Evolutionary conservation across 2,329 filamentous ascomycete species (phyloP).

Genomic region (Ploettnerulaceae sp.): DNA sequence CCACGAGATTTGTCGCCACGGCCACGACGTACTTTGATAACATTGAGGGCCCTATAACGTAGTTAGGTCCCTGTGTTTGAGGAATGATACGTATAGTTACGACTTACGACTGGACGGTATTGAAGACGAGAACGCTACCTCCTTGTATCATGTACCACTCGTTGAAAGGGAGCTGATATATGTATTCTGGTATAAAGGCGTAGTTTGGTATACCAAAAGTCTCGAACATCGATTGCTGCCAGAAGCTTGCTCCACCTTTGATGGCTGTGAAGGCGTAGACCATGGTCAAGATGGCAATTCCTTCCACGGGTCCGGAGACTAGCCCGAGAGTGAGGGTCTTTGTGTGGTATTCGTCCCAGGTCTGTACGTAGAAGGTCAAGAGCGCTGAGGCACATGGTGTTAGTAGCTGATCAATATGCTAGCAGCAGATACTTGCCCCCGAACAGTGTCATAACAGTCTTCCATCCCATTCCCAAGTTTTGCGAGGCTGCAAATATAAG

Average conservation of each 20-base stretch:
- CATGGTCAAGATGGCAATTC: conserved; percentile 74
- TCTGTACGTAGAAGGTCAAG: conserved; percentile 97
- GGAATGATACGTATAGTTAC: conserved; percentile 7
- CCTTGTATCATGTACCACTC: conserved; percentile 93
- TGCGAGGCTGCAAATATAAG: conserved; percentile 87
- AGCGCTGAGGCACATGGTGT: conserved; percentile 58
- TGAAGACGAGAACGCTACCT: conserved; percentile 72
- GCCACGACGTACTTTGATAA: conserved; percentile 72
- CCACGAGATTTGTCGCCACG: conserved; percentile 67
- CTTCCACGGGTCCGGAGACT: conserved; percentile 92
- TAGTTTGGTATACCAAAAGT: conserved; percentile 61
- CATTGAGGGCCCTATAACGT: conserved; percentile 62
- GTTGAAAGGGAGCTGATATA: conserved; percentile 82
- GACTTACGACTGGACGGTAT: conserved; percentile 63
- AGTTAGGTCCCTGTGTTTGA: too few species aligned
- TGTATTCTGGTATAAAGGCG: conserved; percentile 57
- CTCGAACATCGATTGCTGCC: conserved; percentile 81
- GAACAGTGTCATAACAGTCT: conserved; percentile 77
- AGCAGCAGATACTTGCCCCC: conserved; percentile 52
- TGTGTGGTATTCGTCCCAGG: conserved; percentile 99
- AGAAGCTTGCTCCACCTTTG: conserved; percentile 86
- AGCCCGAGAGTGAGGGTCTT: conserved; percentile 90
- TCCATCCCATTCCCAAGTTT: conserved; percentile 91
- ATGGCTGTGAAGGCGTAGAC: conserved; percentile 82
- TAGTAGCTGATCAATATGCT: conserved; percentile 5